Evolutionary conservation across 2,329 filamentous ascomycete genomes (phyloP), one percentile per base, ranked within the genome.

Genomic region (Aspergillus terreus): DNA sequence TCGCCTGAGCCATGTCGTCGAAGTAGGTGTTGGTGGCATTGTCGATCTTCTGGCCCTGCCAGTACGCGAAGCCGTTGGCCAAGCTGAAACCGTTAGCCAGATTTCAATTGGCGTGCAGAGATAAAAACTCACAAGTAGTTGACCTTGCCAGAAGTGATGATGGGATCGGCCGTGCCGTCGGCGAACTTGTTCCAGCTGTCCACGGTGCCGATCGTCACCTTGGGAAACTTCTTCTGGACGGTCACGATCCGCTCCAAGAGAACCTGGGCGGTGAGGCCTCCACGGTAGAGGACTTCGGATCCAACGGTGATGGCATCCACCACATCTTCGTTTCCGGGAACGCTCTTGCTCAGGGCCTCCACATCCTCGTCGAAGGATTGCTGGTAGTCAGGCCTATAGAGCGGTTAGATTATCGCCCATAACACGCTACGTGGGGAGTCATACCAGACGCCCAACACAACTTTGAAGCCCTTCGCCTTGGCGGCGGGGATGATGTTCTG

Each of bases 101-200:
- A 15, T 6, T 46, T 51, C 36, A 27, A n/a, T 32, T 30, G 45
- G 42, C 44, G 15, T 15, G 14, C 12, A 19, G 36, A 5, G 19
- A 30, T 4, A 23, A 30, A 12, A 17, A 62, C 74, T 63, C 65
- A 78, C 76, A 85, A 71, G 52, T 88, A 77, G 50, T 80, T 81
- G 47, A 86, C 82, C 46, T 47, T 47, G 47, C 78, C 80, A 44
- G 78, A 78, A 47, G 70, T 69, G 62, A 88, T 81, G 57, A 88
- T 73, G 12, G 80, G 75, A 67, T 88, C 82, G 36, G 81, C 85
- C 23, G 85, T 87, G 36, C 84, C 85, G 64, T 88, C 85, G 44
- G 80, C 77, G 63, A 78, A 85, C 71, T 86, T 87, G 74, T 88
- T 88, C 86, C 86, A 89, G 65, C 78, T 83, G 71, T 89, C 86